phyloP scores from a whole-genome alignment of 768 basidiomycete species.

The Tylopilus rubrobrunneus region DNA sequence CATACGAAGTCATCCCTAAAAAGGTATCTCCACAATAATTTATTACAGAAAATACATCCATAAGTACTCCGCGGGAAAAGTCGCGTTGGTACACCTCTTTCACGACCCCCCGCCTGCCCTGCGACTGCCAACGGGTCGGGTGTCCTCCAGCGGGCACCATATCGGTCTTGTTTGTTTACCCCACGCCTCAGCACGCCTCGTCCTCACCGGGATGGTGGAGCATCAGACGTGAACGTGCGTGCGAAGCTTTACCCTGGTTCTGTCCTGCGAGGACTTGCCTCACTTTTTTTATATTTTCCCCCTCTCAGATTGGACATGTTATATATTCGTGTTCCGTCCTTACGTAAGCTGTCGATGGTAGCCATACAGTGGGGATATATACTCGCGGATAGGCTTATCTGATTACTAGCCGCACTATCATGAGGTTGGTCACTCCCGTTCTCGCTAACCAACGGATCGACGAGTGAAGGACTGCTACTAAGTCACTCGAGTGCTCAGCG shows the following conservation, averaged over 20 bases:
- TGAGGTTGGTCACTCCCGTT: no score
- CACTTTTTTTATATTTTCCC: conserved; percentile 3
- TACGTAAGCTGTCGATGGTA: no score
- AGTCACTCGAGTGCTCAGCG: not conserved
- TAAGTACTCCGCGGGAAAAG: conserved; percentile 4
- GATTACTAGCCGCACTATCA: no score
- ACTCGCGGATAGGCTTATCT: no score
- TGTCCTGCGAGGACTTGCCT: conserved; percentile 9
- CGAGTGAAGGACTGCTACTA: not conserved
- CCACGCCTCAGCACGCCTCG: conserved; percentile 11
- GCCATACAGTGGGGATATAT: no score
- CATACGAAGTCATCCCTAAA: conserved; percentile 12
- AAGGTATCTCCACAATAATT: conserved; percentile 10
- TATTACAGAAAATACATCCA: conserved; percentile 18
- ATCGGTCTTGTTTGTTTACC: not conserved
- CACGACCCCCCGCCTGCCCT: not conserved
- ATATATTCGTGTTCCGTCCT: not conserved
- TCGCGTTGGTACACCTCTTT: not conserved
- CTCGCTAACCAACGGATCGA: not conserved
- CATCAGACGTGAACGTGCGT: conserved; percentile 25
- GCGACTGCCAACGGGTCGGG: not conserved
- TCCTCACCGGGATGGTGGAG: conserved; percentile 15
- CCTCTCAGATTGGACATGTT: conserved; percentile 2
- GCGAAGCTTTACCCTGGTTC: conserved; percentile 20
- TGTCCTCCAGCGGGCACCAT: not conserved